phyloP scores from a whole-genome alignment of 257 asterid genomes.

The Ajuga chamaepitys region DNA sequence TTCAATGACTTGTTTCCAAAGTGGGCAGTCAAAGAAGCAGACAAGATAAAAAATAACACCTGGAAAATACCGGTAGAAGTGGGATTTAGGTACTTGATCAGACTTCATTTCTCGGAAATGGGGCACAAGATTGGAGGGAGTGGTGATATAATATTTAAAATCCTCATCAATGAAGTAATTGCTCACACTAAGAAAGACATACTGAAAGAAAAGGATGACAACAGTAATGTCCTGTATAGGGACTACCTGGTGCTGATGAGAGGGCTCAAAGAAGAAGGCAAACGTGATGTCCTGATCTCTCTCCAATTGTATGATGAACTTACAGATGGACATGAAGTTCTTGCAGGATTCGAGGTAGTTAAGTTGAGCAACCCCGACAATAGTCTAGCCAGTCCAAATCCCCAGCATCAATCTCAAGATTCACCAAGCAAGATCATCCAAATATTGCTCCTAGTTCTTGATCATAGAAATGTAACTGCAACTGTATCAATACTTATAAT shows the following conservation, averaged over 20 bases:
- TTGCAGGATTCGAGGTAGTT: conserved; percentile 38
- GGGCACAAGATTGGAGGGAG: conserved; percentile 21
- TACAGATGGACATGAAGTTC: conserved; percentile 12
- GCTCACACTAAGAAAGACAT: conserved; percentile 24
- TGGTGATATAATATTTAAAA: conserved; percentile 23
- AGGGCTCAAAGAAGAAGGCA: conserved; percentile 27
- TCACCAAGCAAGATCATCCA: background rate
- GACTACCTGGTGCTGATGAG: conserved; percentile 39
- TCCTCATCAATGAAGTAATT: conserved; percentile 30
- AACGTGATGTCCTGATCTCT: conserved; percentile 22
- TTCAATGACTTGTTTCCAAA: conserved; percentile 24
- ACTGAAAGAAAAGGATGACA: conserved; percentile 20
- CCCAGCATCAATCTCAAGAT: background rate
- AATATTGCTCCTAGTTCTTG: background rate
- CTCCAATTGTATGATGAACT: conserved; percentile 13
- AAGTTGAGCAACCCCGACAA: no score
- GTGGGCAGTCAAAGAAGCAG: conserved; percentile 19
- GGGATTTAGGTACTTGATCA: conserved; percentile 51
- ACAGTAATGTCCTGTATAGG: conserved; percentile 16
- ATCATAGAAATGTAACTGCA: conserved; percentile 15
- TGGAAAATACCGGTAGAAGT: conserved; percentile 42
- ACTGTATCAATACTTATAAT: conserved; percentile 13
- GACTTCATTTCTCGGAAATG: no score
- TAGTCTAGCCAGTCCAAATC: conserved; percentile 29
- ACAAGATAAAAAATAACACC: conserved; percentile 6